Conservation (phyloP, 106 monocot species). For the Dendrobium catenatum region DNA sequence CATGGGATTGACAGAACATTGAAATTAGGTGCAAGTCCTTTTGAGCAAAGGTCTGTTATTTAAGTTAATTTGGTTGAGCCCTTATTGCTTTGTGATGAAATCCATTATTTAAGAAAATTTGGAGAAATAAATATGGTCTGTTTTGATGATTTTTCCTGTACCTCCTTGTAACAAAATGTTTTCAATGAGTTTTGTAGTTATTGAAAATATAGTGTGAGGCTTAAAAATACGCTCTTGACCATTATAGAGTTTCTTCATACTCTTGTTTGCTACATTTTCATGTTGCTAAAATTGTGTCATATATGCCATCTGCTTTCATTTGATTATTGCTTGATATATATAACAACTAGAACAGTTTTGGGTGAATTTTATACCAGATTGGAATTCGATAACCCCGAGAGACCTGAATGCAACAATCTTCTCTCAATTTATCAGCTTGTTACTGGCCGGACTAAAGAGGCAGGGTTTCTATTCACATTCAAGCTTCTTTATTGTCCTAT, state of each 20-base stretch:
- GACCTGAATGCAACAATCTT: conserved; percentile 96
- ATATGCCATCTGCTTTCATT: neutral
- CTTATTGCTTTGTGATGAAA: neutral
- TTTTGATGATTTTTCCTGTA: neutral
- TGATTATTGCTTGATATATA: neutral
- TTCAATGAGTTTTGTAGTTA: neutral
- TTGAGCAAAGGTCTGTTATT: neutral
- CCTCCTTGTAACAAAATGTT: neutral
- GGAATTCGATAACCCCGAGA: conserved; percentile 92
- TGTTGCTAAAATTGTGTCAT: neutral
- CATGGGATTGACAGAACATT: neutral
- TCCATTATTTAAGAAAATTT: neutral
- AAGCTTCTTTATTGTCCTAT: neutral
- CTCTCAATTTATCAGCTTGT: conserved; percentile 86
- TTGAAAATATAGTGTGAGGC: neutral
- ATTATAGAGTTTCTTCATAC: neutral
- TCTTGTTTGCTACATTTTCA: neutral
- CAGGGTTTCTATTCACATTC: conserved; percentile 1
- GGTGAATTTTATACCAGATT: conserved; percentile 36
- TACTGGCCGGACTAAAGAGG: conserved; percentile 80
- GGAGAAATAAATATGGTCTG: neutral
- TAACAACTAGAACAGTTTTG: neutral
- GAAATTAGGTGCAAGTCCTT: neutral
- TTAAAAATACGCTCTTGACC: neutral
- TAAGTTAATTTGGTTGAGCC: neutral